These are phyloP conservation scores for Epichloe glyceriae DNA, from an alignment of 2,329 filamentous ascomycete genomes.

Conservation along the genomic window DNA sequence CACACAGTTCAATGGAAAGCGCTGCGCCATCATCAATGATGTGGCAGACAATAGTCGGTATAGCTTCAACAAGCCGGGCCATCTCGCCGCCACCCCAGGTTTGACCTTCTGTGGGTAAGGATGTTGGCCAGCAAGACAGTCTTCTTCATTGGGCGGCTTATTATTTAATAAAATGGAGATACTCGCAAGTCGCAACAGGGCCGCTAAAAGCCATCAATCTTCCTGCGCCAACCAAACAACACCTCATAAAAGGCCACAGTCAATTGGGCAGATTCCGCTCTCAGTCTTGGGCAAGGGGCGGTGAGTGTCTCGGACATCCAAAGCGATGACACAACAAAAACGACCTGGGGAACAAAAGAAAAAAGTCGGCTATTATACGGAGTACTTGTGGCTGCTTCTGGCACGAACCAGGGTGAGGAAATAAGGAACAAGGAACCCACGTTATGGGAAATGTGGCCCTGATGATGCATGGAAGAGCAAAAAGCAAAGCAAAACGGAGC, in stretches of 20 bases:
- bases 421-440: slow-evolving; percentile 1
- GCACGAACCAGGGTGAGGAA: not conserved
- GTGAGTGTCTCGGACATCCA: not conserved
- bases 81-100: not conserved
- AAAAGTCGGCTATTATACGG: not conserved
- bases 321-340: not conserved
- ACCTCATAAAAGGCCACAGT: not conserved
- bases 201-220: not conserved
- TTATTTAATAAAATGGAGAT: too few relatives aligned
- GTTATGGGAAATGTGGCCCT: not conserved
- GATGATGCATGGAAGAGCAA: not conserved
- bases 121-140: not conserved
- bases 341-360: not conserved
- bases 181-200: too few relatives aligned
- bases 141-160: not conserved
- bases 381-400: not conserved
- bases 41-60: not conserved
- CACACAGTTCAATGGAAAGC: not conserved
- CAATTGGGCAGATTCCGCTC: not conserved
- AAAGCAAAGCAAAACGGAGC: not conserved
- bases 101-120: not conserved
- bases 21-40: not conserved
- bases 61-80: not conserved
- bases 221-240: not conserved
- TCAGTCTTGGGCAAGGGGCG: not conserved